Base-by-base conservation (phyloP, 192 early-diverging fungal genomes). In the Powellomyces hirtus region DNA sequence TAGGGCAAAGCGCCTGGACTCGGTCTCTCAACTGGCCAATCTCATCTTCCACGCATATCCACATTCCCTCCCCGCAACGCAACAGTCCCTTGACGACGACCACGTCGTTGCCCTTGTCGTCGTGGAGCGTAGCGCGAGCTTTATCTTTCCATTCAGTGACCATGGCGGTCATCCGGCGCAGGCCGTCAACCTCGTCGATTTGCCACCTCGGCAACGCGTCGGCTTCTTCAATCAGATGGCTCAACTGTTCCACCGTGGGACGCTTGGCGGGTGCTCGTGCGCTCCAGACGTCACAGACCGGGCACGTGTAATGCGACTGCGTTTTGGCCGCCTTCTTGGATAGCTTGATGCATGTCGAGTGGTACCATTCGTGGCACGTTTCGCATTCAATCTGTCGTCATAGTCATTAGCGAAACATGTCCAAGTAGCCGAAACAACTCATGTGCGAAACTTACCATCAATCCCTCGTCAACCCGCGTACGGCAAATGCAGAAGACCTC, bases 301-400 rank as follows among this genome's bases (percentile, higher is more conserved):
- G 67, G 56, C 78, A 79, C 1, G 71, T 60, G 65, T 64, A 77
- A 3, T 58, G 38, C 14, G 13, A 20, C 22, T 57, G 57, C 10
- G 38, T 36, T 50, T 70, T 70, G n/a, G 63, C 52, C 10, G 57
- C 62, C 42, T 74, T 74, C 52, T 75, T 75, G 33, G 72, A 45
- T 5, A 80, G 6, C 36, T 59, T 33, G 29, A 80, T 34, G 40
- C 79, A 80, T 5, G 24, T 31, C 42, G 31, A 38, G 50, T 80
- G 79, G 52, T 77, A 80, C 75, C 75, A 77, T 4, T 26, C 51
- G 27, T 59, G 38, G 62, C 79, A 80, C 30, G 46, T 30, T 29
- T 75, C 75, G 53, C 75, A 77, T 49, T 74, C 79, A 37, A 56
- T 56, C 40, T 42, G n/a, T n/a, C n/a, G n/a, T n/a, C 66, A n/a